Conservation (phyloP, 2,329 filamentous ascomycete species). For the Sporothrix phasma region DNA sequence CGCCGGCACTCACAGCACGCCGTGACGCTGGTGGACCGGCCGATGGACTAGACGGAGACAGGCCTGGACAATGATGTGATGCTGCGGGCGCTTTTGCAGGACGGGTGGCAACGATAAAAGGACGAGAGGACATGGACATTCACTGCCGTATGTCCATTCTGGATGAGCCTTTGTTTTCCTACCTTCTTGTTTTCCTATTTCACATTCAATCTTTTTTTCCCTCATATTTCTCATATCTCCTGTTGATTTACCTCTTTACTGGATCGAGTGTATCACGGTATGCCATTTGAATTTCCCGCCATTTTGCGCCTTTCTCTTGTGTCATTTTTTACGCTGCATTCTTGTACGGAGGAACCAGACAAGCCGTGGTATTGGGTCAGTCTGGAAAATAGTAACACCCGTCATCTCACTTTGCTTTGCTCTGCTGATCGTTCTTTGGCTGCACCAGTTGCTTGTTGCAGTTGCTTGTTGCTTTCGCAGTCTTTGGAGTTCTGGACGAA, state of each 20-base stretch:
- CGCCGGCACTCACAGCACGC: slow-evolving; percentile 31
- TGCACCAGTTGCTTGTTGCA: neutral
- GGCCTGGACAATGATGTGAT: neutral
- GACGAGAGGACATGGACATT: no score
- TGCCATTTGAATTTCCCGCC: neutral
- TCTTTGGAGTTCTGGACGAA: neutral
- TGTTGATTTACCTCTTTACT: neutral
- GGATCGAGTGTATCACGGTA: neutral
- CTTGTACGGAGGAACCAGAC: neutral
- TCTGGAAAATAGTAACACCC: neutral
- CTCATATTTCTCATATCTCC: neutral
- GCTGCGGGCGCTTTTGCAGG: neutral
- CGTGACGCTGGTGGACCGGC: slow-evolving; percentile 62
- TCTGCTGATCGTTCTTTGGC: neutral
- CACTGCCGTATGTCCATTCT: neutral
- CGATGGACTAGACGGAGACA: slow-evolving; percentile 60
- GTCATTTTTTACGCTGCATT: neutral
- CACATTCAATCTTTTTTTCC: no score
- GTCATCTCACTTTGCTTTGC: neutral
- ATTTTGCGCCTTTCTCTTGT: neutral
- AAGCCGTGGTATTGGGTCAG: neutral
- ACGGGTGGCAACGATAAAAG: neutral
- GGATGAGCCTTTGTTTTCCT: neutral
- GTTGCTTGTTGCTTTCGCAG: neutral
- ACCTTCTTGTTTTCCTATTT: neutral